Evolutionary conservation across 1,139 yeast species (phyloP).

Genomic region (Blastobotrys apis): DNA sequence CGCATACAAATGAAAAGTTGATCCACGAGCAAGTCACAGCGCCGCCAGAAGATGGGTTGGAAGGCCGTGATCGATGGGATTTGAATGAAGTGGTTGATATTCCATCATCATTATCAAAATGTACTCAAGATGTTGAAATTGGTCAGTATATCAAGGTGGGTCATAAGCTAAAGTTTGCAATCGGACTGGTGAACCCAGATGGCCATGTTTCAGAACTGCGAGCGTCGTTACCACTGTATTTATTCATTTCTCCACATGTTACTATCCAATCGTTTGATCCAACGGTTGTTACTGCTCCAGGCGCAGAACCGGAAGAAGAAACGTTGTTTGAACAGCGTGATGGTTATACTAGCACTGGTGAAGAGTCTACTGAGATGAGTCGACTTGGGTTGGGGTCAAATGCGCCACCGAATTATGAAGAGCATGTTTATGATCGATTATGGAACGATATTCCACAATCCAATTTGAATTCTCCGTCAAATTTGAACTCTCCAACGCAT

Average conservation of each 20-base stretch:
- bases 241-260: slow-evolving; percentile 79
- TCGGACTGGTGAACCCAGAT: slow-evolving; percentile 63
- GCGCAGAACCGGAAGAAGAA: slow-evolving; percentile 22
- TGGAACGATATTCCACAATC: slow-evolving; percentile 65
- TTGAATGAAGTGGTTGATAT: slow-evolving; percentile 53
- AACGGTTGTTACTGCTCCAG: slow-evolving; percentile 35
- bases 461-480: slow-evolving; percentile 38
- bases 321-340: slow-evolving; percentile 20
- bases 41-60: slow-evolving; percentile 38
- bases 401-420: slow-evolving; percentile 89
- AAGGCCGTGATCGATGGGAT: slow-evolving; percentile 71
- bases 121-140: slow-evolving; percentile 80
- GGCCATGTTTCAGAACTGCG: slow-evolving; percentile 74
- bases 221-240: slow-evolving; percentile 64
- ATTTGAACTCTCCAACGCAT: slow-evolving; percentile 47
- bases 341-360: slow-evolving; percentile 19
- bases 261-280: slow-evolving; percentile 44
- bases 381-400: slow-evolving; percentile 12
- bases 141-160: slow-evolving; percentile 56
- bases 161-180: slow-evolving; percentile 64
- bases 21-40: slow-evolving; percentile 46
- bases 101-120: slow-evolving; percentile 67
- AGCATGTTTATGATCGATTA: slow-evolving; percentile 77
- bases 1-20: slow-evolving; percentile 52
- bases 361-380: slow-evolving; percentile 10